Base-by-base conservation (phyloP, 495 filamentous ascomycete genomes). In the Hyaloscypha variabilis region DNA sequence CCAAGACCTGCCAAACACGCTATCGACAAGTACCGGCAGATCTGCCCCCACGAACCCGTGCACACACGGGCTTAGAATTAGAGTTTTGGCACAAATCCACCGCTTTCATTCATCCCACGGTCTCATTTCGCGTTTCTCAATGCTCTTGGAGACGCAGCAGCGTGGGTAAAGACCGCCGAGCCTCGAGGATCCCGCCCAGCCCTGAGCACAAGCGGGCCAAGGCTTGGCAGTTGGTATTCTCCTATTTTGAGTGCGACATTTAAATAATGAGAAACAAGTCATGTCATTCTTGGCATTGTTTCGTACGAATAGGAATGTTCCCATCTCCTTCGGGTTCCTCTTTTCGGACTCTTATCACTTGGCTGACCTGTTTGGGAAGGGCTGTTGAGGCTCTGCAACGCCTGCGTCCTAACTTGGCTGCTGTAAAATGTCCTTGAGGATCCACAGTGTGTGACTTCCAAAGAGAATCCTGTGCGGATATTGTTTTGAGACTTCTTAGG, bases 331-430 rank as follows among this genome's bases (percentile, higher is more conserved):
- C 25, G 4, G 59, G n/a, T 31, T 46, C 34, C 31, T 57, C 28
- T 4, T 54, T 36, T 25, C 56, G 31, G 55, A 39, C 17, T 52
- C 28, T 31, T 60, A 54, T 36, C 52, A 56, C 60, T 53, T 65
- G 53, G 62, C 50, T 34, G 21, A 26, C 62, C 54, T 30, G 23
- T 65, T 58, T 51, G 11, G 49, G 54, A n/a, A 13, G 21, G n/a
- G 39, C 4, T 54, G 25, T 23, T 65, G 55, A 50, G 42, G 63
- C 56, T 59, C 39, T 54, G 34, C 21, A 50, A 25, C 17, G 46
- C 61, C 56, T 46, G 57, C 51, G 49, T 61, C 29, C 58, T 62
- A 30, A 51, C 53, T 64, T 64, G 34, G 62, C 53, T 26, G 62
- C 58, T 49, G 30, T 58, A 60, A 24, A 60, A 31, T 21, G 24